A percentile compares a stretch with the other conserved stretches of the same genome.
These are phyloP conservation scores for Pleurotus tuoliensis DNA, from an alignment of 768 basidiomycete genomes.

Conservation along the genomic window DNA sequence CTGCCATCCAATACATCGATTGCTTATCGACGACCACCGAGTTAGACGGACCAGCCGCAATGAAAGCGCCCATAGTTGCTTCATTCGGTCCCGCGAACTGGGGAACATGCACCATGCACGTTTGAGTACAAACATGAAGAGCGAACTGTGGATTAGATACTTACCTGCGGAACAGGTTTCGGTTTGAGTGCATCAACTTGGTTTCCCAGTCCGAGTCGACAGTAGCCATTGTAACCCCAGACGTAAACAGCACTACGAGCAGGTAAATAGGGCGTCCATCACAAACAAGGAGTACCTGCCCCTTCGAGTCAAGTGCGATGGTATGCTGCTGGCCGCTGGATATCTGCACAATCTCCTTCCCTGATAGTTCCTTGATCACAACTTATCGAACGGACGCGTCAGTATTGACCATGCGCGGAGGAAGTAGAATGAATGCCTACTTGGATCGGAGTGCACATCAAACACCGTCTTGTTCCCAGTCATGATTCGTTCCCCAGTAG, in stretches of 20 bases:
- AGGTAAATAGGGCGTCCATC: background rate
- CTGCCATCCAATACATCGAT: conserved; percentile 85
- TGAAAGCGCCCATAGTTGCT: conserved; percentile 53
- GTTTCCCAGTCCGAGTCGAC: conserved; percentile 83
- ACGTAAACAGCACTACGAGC: conserved; percentile 65
- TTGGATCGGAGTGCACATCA: conserved; percentile 70
- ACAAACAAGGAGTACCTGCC: conserved; percentile 39
- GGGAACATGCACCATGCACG: background rate
- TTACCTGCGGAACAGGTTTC: conserved; percentile 77
- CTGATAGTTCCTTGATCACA: conserved; percentile 71
- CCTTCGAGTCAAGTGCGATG: conserved; percentile 73
- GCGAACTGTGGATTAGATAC: background rate
- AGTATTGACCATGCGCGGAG: background rate
- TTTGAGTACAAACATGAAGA: background rate
- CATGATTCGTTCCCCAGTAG: conserved; percentile 87
- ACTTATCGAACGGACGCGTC: conserved; percentile 34
- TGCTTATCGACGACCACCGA: conserved; percentile 83
- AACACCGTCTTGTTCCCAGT: conserved; percentile 82
- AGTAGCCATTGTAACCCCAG: conserved; percentile 91
- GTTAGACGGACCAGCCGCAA: conserved; percentile 80
- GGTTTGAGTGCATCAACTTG: conserved; percentile 81
- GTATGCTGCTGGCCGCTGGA: conserved; percentile 86
- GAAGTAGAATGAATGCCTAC: conserved; percentile 31
- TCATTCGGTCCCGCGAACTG: conserved; percentile 76
- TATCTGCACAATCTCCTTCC: conserved; percentile 76